Evolutionary conservation across 139 green algal genomes (phyloP).

Genomic region (Marvania coccoides): DNA sequence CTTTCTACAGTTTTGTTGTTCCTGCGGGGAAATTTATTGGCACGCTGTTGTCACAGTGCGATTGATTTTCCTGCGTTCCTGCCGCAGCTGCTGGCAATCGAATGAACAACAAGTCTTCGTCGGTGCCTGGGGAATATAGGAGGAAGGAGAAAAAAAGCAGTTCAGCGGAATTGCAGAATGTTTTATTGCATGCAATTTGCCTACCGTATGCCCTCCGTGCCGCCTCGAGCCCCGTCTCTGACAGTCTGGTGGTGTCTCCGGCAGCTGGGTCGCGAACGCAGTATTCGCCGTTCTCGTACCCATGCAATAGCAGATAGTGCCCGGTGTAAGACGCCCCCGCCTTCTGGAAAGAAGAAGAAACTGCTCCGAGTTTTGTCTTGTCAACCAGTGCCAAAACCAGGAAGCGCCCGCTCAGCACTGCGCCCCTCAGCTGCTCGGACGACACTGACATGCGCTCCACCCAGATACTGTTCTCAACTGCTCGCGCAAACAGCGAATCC

Average conservation of each 20-base stretch:
- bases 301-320: constrained; percentile 6
- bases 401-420: too few relatives aligned
- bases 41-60: too few relatives aligned
- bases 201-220: neutral
- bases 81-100: too few relatives aligned
- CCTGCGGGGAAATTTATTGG: too few relatives aligned
- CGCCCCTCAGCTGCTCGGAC: neutral
- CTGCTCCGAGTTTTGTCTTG: neutral
- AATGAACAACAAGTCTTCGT: constrained; percentile 4
- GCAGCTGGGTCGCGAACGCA: neutral
- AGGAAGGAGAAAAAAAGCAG: too few relatives aligned
- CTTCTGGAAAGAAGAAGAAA: too few relatives aligned
- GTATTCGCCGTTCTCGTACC: neutral
- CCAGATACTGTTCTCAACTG: neutral
- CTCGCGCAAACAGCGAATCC: neutral
- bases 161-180: too few relatives aligned
- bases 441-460: neutral
- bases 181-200: too few relatives aligned
- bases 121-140: too few relatives aligned
- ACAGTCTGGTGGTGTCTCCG: neutral
- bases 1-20: too few relatives aligned
- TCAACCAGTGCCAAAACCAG: neutral
- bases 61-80: too few relatives aligned
- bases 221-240: neutral
- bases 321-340: neutral